Base-by-base conservation (phyloP, 2,329 filamentous ascomycete species). In the Diaporthe citri region DNA sequence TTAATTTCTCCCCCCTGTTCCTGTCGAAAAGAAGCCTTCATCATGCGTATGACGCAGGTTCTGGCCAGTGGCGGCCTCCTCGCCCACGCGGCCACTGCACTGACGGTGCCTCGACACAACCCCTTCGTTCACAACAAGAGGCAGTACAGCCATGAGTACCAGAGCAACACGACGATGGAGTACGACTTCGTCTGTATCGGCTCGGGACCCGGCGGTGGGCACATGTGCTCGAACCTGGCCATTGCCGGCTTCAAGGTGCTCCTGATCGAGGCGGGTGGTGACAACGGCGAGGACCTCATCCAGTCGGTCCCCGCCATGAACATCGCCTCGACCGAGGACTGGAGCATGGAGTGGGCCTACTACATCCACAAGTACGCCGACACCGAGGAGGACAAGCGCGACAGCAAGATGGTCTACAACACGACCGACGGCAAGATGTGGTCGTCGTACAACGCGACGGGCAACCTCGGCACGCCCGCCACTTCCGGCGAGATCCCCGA, bases 181-280 rank as follows among this genome's bases (percentile, higher is more conserved):
- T 89, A 89, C 78, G 88, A 89, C 71, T 90, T 88, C 80, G 83
- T 89, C 31, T 83, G 89, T 20, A 86, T 89, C 41, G 88, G 88
- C 15, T 88, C 86, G 28, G 87, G 87, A n/a, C 82, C 87, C n/a
- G 87, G 87, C 41, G 87, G 87, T 71, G 86, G 84, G 48, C 87
- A 87, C 56, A 78, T 89, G 15, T 86, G 87, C 51, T 84, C 86
- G 57, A 83, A 87, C 69, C 84, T 90, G 60, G 88, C 88, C 22
- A 82, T 86, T 52, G 86, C 86, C 46, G 88, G 88, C 71, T 84
- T 86, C 81, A 87, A 84, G 77, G 87, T 88, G 20, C 84, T 90
- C 36, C 83, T 91, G 4, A 85, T 90, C 41, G 89, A 90, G 78
- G 89, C 88, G n/a, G 89, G 88, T 60, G 86, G 88, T 75, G 88